phyloP scores from a whole-genome alignment of 2,329 filamentous ascomycete species.

The Onygenales sp. region DNA sequence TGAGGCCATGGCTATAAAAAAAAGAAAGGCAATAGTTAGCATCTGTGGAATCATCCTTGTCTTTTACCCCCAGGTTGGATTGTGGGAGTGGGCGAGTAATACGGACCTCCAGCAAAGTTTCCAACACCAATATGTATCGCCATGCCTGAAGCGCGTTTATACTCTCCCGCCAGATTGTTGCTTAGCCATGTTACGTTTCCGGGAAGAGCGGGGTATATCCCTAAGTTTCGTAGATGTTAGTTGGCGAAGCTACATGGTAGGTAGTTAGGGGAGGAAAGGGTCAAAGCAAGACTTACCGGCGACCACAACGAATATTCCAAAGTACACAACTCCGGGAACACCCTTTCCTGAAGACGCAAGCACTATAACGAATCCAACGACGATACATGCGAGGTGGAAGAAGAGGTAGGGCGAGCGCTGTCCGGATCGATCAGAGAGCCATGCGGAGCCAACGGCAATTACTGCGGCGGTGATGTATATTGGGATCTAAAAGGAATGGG shows the following conservation, averaged over 20 bases:
- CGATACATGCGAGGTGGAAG: slow-evolving; percentile 43
- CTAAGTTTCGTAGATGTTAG: slow-evolving; percentile 10
- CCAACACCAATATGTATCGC: slow-evolving; percentile 55
- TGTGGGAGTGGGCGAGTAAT: background rate
- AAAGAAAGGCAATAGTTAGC: background rate
- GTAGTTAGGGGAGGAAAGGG: background rate
- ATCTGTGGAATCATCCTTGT: background rate
- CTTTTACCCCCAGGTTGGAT: background rate
- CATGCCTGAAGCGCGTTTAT: slow-evolving; percentile 51
- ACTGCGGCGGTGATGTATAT: slow-evolving; percentile 32
- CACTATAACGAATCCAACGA: slow-evolving; percentile 48
- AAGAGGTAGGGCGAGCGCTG: slow-evolving; percentile 49
- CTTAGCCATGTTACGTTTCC: slow-evolving; percentile 47
- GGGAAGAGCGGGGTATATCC: slow-evolving; percentile 38
- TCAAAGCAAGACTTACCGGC: slow-evolving; percentile 24
- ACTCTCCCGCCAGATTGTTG: slow-evolving; percentile 49
- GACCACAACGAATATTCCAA: slow-evolving; percentile 39
- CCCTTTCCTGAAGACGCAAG: slow-evolving; percentile 24
- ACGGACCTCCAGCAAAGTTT: slow-evolving; percentile 36
- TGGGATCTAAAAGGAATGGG: slow-evolving; percentile 17
- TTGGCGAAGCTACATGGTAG: background rate
- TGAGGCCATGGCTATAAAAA: slow-evolving; percentile 51
- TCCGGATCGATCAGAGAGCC: slow-evolving; percentile 47
- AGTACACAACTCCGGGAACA: slow-evolving; percentile 36
- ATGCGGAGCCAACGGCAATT: slow-evolving; percentile 38